phyloP scores from a whole-genome alignment of 1,139 yeast species.

The Saccharomyces hybrid region DNA sequence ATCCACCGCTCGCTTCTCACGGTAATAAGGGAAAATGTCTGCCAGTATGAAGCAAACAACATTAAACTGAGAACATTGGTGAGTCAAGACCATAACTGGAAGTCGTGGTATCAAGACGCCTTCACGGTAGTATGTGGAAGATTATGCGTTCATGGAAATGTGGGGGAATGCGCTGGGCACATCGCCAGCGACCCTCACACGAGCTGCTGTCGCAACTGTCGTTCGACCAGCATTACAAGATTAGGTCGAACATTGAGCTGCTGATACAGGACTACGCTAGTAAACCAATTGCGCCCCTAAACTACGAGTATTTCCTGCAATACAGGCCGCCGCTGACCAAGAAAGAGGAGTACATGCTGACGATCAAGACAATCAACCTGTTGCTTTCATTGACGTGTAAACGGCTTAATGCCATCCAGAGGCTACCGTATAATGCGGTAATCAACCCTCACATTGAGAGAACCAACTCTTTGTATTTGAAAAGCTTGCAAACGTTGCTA shows the following conservation, averaged over 20 bases:
- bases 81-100: background rate
- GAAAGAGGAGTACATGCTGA: constrained; percentile 24
- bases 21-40: background rate
- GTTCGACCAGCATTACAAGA: constrained; percentile 26
- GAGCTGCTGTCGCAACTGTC: constrained; percentile 8
- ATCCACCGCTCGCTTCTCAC: constrained; percentile 1
- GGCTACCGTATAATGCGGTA: constrained; percentile 74
- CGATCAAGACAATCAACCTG: constrained; percentile 39
- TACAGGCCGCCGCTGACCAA: constrained; percentile 22
- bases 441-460: constrained; percentile 86
- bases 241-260: constrained; percentile 27
- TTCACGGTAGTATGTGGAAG: background rate
- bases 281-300: constrained; percentile 22
- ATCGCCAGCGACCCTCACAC: background rate
- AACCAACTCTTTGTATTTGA: constrained; percentile 64
- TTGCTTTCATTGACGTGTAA: constrained; percentile 40
- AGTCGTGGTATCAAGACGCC: background rate
- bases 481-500: constrained; percentile 59
- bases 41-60: background rate
- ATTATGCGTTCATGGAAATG: background rate
- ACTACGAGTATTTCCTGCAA: constrained; percentile 22
- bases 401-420: constrained; percentile 59
- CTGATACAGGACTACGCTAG: constrained; percentile 29
- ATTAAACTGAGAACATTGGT: background rate
- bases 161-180: background rate